Percentiles rank a stretch among this genome's conserved stretches.
Conservation (phyloP, 2,329 filamentous ascomycete genomes). For the Aschersonia sp. region DNA sequence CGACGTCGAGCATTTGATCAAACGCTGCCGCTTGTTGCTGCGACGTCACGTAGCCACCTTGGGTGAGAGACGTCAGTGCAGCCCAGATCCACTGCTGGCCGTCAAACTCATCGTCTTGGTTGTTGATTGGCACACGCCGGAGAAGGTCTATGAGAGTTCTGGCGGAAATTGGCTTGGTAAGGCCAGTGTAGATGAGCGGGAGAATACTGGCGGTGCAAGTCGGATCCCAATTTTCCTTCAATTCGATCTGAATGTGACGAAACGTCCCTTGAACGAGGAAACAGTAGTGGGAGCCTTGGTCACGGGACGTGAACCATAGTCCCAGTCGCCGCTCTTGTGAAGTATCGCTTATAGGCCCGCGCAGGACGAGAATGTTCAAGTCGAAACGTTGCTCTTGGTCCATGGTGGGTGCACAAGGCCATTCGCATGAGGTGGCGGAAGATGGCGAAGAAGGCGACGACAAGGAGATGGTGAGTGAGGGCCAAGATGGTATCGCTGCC, state of each 20-base stretch:
- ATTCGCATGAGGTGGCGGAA: too few relatives aligned
- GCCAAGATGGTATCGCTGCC: too few relatives aligned
- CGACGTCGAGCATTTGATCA: constrained; percentile 6
- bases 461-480: too few relatives aligned
- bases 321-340: constrained; percentile 6
- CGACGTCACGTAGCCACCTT: constrained; percentile 2
- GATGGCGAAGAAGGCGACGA: too few relatives aligned
- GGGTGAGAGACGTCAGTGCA: constrained; percentile 3
- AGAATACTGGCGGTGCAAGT: constrained; percentile 5
- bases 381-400: constrained; percentile 1
- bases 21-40: constrained; percentile 5
- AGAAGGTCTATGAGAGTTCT: constrained; percentile 2
- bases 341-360: constrained; percentile 5
- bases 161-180: constrained; percentile 4
- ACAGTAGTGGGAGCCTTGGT: constrained; percentile 3
- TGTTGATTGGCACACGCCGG: constrained; percentile 3
- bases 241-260: constrained; percentile 4
- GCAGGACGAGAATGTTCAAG: constrained; percentile 6
- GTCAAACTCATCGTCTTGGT: constrained; percentile 6
- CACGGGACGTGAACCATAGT: constrained; percentile 2
- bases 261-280: constrained; percentile 4
- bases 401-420: background rate
- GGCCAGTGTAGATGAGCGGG: constrained; percentile 5
- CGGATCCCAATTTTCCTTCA: constrained; percentile 5
- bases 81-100: constrained; percentile 7